Base-by-base conservation (phyloP, 2,329 filamentous ascomycete genomes). In the Achaetomium macrosporum region DNA sequence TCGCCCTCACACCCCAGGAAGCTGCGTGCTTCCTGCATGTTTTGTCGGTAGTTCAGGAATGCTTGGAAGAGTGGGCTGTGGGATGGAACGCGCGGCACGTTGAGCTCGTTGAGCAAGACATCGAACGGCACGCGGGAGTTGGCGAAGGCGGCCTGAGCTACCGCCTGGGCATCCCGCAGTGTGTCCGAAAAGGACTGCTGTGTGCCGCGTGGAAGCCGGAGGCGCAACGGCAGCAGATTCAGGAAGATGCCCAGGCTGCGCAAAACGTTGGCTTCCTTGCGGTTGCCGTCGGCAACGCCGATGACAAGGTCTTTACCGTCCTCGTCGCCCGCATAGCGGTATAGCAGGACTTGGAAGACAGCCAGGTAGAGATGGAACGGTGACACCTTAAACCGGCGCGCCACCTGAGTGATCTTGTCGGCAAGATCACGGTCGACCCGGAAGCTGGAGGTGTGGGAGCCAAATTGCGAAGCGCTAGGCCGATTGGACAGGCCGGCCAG, bases 1-100 rank as follows among this genome's bases (percentile, higher is more conserved):
- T 62, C 52, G n/a, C 58, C 42, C 19, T 63, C 46, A 19, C 53
- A 57, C 20, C 61, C 57, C 20, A 54, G 42, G 31, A 57, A 61
- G 20, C 25, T 37, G 36, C 42, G 47, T 42, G 55, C 55, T 42
- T 65, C 59, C 10, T 57, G 54, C 15, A 57, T 51, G 10, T 58
- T 61, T 10, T 60, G 51, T 4, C 60, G 64, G 50, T 70, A 70
- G 54, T 70, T 58, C 31, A 70, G 15, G 40, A 67, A 64, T 0
- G 63, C 68, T 57, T 82, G 78, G 65, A 79, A 80, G 1, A 81
- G 33, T 0, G 78, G 77, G 31, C 55, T 71, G 47, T 73, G 59
- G 0, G 63, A 55, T 0, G 68, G 50, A 0, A 74, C 72, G 1
- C 76, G 64, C 0, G 68, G 58, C 0, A 75, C 67, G 3, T 67